These are phyloP conservation scores for Phytophthora podocarpi DNA, from an alignment of 352 stramenopile genomes.

Conservation along the genomic window DNA sequence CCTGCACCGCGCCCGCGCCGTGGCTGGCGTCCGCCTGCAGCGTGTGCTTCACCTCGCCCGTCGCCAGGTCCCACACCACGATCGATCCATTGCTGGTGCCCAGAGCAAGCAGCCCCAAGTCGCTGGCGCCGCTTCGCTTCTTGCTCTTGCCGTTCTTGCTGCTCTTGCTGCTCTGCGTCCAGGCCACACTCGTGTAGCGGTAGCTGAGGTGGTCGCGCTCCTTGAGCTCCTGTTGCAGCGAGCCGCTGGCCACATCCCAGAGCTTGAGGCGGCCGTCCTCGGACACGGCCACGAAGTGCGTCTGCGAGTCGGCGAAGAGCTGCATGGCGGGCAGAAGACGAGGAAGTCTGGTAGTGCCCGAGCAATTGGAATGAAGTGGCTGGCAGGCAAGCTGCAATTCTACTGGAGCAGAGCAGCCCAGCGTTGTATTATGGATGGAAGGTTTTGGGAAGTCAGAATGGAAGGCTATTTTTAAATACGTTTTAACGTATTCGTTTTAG, in stretches of 20 bases:
- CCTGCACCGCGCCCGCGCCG: conserved; percentile 52
- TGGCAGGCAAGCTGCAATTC: conserved; percentile 18
- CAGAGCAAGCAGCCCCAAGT: conserved; percentile 66
- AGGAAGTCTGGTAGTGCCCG: conserved; percentile 10
- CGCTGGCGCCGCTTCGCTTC: conserved; percentile 52
- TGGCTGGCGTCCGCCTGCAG: conserved; percentile 56
- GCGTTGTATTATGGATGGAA: too few relatives aligned
- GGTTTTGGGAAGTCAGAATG: too few relatives aligned
- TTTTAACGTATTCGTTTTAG: too few relatives aligned
- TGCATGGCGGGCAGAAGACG: too few relatives aligned
- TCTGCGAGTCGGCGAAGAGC: conserved; percentile 75
- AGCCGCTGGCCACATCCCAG: conserved; percentile 72
- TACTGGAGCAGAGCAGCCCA: conserved; percentile 66
- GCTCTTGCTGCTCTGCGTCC: conserved; percentile 46
- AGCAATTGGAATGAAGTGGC: conserved; percentile 25
- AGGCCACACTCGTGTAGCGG: conserved; percentile 80
- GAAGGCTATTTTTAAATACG: too few relatives aligned
- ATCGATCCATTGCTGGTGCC: conserved; percentile 71
- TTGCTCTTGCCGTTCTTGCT: too few relatives aligned
- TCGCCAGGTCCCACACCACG: conserved; percentile 77
- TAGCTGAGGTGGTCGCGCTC: conserved; percentile 87
- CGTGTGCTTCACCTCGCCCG: conserved; percentile 65
- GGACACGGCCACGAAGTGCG: conserved; percentile 80
- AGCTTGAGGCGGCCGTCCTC: conserved; percentile 86
- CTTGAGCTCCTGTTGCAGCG: conserved; percentile 77